Percentiles rank a stretch among this genome's conserved stretches.
Evolutionary conservation across 2,329 filamentous ascomycete species (phyloP).

Genomic region (Trichoderma polysporum): DNA sequence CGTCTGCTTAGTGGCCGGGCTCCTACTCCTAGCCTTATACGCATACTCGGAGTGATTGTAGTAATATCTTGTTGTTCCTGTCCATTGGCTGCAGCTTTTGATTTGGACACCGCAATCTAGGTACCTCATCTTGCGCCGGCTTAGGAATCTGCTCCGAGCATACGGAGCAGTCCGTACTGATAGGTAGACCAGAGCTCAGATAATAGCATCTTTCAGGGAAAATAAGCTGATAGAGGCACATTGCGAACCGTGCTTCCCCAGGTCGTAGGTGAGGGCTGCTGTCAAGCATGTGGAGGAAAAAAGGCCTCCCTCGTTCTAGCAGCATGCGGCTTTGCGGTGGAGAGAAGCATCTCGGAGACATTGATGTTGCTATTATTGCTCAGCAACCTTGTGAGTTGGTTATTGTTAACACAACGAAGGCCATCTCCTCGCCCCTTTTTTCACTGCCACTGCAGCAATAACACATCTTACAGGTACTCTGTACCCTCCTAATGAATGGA

Average conservation of each 20-base stretch:
- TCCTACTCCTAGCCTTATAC: background rate
- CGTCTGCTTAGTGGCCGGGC: background rate
- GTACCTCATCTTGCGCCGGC: background rate
- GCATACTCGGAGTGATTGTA: background rate
- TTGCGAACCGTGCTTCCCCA: constrained; percentile 6
- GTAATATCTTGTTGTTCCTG: background rate
- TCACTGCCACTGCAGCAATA: background rate
- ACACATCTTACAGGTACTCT: background rate
- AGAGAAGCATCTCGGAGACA: background rate
- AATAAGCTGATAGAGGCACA: background rate
- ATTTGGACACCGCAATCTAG: background rate
- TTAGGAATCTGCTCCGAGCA: background rate
- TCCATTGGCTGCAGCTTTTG: background rate
- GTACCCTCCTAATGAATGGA: background rate
- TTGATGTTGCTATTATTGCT: background rate
- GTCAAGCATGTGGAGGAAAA: background rate
- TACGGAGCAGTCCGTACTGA: background rate
- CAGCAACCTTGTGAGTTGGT: background rate
- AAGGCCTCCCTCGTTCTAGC: background rate
- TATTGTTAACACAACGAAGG: background rate
- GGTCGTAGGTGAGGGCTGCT: background rate
- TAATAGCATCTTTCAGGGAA: background rate
- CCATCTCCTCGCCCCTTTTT: background rate
- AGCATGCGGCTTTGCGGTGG: background rate
- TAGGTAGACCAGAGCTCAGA: background rate